A percentile compares a stretch with the other conserved stretches of the same genome.
These are phyloP conservation scores for Aegilops umbellulata DNA, from an alignment of 176 grass and related monocot genomes.

Conservation along the genomic window DNA sequence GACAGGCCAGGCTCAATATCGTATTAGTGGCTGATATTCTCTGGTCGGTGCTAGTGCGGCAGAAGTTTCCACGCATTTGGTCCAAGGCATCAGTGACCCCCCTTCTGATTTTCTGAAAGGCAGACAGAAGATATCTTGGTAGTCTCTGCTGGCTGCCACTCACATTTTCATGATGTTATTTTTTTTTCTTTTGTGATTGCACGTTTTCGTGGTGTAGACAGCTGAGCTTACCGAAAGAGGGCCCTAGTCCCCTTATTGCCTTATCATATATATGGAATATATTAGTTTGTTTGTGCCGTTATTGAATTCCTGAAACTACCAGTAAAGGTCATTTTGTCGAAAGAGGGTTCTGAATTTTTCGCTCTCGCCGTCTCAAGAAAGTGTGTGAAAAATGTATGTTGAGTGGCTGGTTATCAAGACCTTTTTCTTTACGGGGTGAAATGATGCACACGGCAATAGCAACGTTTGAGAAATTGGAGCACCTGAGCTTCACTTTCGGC, in stretches of 20 bases:
- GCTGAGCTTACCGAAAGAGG: neutral
- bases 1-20: neutral
- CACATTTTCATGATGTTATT: neutral
- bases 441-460: neutral
- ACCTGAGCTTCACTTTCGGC: neutral
- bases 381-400: neutral
- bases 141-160: neutral
- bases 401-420: neutral
- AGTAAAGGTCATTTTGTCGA: neutral
- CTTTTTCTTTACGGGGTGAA: neutral
- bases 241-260: neutral
- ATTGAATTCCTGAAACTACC: conserved; percentile 5
- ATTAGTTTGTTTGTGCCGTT: neutral
- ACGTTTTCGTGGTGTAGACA: neutral
- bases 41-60: conserved; percentile 37
- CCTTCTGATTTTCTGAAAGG: no score
- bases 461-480: neutral
- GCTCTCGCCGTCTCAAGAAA: neutral
- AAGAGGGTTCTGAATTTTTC: neutral
- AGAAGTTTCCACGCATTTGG: conserved; percentile 35
- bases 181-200: no score
- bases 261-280: neutral
- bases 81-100: no score
- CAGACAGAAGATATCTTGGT: neutral
- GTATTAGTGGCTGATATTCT: conserved; percentile 24